phyloP scores from a whole-genome alignment of 257 asterid genomes.

The Salvia rosmarinus region DNA sequence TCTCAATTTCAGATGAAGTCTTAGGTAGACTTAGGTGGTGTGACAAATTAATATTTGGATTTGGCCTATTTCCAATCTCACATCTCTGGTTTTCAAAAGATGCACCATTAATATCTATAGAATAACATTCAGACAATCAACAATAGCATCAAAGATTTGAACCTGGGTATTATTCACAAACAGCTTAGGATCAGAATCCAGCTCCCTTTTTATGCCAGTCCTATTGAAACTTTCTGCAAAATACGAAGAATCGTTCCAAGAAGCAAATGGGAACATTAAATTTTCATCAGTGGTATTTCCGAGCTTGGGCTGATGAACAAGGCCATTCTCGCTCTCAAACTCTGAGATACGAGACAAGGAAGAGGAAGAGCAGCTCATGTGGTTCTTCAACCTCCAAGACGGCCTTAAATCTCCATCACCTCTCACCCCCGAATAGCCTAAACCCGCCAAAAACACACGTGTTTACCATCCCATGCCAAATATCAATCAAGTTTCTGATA shows the following conservation, averaged over 20 bases:
- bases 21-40: constrained; percentile 75
- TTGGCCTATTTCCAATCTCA: constrained; percentile 49
- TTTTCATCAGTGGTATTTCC: constrained; percentile 37
- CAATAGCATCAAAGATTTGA: background rate
- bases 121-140: background rate
- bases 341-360: constrained; percentile 63
- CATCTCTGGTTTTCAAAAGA: constrained; percentile 37
- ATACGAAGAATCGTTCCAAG: constrained; percentile 64
- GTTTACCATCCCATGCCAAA: constrained; percentile 3
- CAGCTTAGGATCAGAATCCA: constrained; percentile 47
- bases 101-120: background rate
- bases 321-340: constrained; percentile 46
- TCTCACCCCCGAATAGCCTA: constrained; percentile 54
- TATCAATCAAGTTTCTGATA: background rate
- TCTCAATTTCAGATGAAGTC: constrained; percentile 43
- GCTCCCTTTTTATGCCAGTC: constrained; percentile 61
- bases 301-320: constrained; percentile 39
- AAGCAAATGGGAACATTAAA: constrained; percentile 45
- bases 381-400: constrained; percentile 32
- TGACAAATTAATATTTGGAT: constrained; percentile 54
- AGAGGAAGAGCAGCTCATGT: constrained; percentile 38
- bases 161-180: constrained; percentile 48
- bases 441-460: constrained; percentile 28
- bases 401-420: constrained; percentile 42
- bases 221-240: constrained; percentile 47